Conservation (phyloP, 495 filamentous ascomycete genomes). For the Neurospora sp. region DNA sequence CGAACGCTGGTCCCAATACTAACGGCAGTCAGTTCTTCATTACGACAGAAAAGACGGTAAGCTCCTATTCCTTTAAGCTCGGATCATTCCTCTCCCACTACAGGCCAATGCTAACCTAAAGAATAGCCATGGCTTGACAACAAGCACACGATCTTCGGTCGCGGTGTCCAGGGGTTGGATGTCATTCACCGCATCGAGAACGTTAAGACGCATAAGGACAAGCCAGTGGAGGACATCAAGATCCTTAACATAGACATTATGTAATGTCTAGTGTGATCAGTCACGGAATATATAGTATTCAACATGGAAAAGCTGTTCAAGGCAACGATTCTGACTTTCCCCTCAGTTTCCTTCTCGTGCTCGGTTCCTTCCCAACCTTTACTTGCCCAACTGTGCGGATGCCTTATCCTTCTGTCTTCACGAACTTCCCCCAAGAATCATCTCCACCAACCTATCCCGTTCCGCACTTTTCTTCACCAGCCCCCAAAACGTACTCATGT, state of each 20-base stretch:
- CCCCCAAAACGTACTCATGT: conserved; percentile 18
- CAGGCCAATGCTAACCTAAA: conserved; percentile 1
- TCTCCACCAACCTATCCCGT: conserved; percentile 15
- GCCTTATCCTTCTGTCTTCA: not conserved
- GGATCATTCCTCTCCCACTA: not conserved
- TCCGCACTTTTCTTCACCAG: conserved; percentile 21
- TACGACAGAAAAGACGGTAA: conserved; percentile 83
- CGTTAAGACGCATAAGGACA: conserved; percentile 83
- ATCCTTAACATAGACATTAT: conserved; percentile 73
- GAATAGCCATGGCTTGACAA: conserved; percentile 78
- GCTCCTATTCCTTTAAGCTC: conserved; percentile 7
- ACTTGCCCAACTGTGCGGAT: not conserved
- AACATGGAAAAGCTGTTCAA: not conserved
- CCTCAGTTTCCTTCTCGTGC: not conserved
- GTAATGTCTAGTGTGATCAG: not conserved
- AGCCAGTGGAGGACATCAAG: conserved; percentile 94
- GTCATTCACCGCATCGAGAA: conserved; percentile 98
- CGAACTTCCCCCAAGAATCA: conserved; percentile 6
- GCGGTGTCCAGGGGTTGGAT: conserved; percentile 80
- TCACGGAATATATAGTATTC: not conserved
- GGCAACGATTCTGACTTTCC: not conserved
- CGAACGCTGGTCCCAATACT: conserved; percentile 82
- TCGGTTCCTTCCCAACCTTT: not conserved
- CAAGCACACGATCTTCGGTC: conserved; percentile 93
- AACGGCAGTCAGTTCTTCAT: conserved; percentile 93